These are phyloP conservation scores for Albugo laibachii DNA, from an alignment of 352 stramenopile species.

Conservation along the genomic window DNA sequence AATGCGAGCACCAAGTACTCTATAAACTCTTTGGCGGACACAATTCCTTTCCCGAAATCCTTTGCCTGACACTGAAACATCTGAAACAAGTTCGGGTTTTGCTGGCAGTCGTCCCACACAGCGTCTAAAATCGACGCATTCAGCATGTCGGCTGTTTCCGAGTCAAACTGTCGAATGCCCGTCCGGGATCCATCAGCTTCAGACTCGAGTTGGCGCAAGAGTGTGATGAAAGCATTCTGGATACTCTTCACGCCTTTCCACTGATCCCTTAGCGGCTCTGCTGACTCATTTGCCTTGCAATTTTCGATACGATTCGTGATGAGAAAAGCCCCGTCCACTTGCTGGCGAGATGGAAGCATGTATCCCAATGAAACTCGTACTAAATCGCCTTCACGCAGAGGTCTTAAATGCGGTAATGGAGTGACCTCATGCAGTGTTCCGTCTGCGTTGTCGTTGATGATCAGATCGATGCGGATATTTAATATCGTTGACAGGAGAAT, in stretches of 20 bases:
- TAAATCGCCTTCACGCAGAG: slow-evolving; percentile 28
- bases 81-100: slow-evolving; percentile 69
- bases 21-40: slow-evolving; percentile 33
- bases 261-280: not conserved
- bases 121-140: slow-evolving; percentile 58
- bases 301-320: slow-evolving; percentile 10
- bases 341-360: slow-evolving; percentile 42
- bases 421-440: slow-evolving; percentile 38
- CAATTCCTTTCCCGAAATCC: slow-evolving; percentile 48
- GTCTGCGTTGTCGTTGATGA: slow-evolving; percentile 58
- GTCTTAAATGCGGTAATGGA: slow-evolving; percentile 21
- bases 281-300: not conserved
- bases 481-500: slow-evolving; percentile 54
- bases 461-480: slow-evolving; percentile 40
- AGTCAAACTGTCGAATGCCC: slow-evolving; percentile 18
- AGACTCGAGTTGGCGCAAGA: slow-evolving; percentile 27
- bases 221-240: slow-evolving; percentile 35
- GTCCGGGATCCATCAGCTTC: slow-evolving; percentile 10
- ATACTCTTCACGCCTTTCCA: slow-evolving; percentile 63
- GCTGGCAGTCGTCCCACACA: slow-evolving; percentile 68
- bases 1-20: slow-evolving; percentile 73
- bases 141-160: slow-evolving; percentile 35
- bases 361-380: slow-evolving; percentile 47
- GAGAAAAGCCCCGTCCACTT: slow-evolving; percentile 49
- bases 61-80: slow-evolving; percentile 60